Conservation (phyloP, 148 eudicot genomes). For the Rhododendron vialii region DNA sequence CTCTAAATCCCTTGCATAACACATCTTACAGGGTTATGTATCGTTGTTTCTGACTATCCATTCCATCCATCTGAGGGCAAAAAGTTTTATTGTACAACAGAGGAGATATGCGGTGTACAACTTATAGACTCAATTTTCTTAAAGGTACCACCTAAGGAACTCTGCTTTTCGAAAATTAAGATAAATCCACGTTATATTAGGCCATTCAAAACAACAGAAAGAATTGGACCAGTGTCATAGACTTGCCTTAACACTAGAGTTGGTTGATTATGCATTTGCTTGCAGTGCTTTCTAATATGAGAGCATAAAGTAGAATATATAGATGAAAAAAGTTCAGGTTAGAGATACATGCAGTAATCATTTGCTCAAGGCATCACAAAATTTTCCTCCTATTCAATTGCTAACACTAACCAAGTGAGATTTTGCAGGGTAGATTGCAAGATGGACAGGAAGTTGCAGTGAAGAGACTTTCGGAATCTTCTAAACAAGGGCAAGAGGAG, state of each 20-base stretch:
- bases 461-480: slow-evolving; percentile 36
- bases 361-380: background rate
- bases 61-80: too few relatives aligned
- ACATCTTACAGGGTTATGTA: too few relatives aligned
- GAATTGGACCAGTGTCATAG: too few relatives aligned
- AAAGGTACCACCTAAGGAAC: too few relatives aligned
- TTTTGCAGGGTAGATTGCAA: slow-evolving; percentile 30
- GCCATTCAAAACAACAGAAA: too few relatives aligned
- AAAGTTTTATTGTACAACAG: too few relatives aligned
- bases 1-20: background rate
- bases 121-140: too few relatives aligned
- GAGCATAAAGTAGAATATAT: background rate
- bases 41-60: too few relatives aligned
- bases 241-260: too few relatives aligned
- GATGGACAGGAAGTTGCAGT: slow-evolving; percentile 39
- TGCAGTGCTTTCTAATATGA: background rate
- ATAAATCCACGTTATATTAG: too few relatives aligned
- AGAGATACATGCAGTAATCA: background rate
- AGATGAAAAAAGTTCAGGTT: background rate
- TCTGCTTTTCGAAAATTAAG: too few relatives aligned
- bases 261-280: background rate
- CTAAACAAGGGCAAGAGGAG: slow-evolving; percentile 40
- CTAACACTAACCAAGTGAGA: background rate
- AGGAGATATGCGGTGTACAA: too few relatives aligned
- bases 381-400: background rate